Percentiles rank a stretch among this genome's conserved stretches.
phyloP scores from a whole-genome alignment of 1,284 basidiomycete species.

The Cutaneotrichosporon cavernicola region DNA sequence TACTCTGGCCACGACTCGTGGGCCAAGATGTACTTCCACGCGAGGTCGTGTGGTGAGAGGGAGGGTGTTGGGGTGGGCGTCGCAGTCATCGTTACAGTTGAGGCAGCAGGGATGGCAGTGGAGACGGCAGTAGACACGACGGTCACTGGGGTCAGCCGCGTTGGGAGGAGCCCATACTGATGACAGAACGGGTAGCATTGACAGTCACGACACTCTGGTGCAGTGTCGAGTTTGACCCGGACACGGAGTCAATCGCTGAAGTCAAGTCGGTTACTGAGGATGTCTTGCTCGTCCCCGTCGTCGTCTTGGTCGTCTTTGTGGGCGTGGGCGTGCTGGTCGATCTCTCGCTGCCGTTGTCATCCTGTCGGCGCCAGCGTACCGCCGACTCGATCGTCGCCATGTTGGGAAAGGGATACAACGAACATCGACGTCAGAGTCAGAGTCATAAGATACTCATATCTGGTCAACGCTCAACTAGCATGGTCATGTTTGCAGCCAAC shows the following conservation, averaged over 20 bases:
- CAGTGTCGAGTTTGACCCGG: background rate
- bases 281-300: background rate
- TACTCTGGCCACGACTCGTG: slow-evolving; percentile 3
- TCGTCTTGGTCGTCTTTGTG: background rate
- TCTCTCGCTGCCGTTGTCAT: background rate
- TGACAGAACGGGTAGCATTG: background rate
- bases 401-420: background rate
- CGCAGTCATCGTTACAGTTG: background rate
- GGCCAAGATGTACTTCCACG: background rate
- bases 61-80: background rate
- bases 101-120: background rate
- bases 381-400: background rate
- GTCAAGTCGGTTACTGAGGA: background rate
- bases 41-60: slow-evolving; percentile 7
- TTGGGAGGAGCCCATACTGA: background rate
- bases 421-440: background rate
- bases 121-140: background rate
- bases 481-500: background rate
- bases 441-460: background rate
- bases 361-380: background rate
- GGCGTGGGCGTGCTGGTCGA: background rate
- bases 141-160: background rate
- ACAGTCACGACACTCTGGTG: background rate
- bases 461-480: background rate
- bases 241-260: background rate